Evolutionary conservation across 352 stramenopile species (phyloP).

Genomic region (Phytophthora constricta): DNA sequence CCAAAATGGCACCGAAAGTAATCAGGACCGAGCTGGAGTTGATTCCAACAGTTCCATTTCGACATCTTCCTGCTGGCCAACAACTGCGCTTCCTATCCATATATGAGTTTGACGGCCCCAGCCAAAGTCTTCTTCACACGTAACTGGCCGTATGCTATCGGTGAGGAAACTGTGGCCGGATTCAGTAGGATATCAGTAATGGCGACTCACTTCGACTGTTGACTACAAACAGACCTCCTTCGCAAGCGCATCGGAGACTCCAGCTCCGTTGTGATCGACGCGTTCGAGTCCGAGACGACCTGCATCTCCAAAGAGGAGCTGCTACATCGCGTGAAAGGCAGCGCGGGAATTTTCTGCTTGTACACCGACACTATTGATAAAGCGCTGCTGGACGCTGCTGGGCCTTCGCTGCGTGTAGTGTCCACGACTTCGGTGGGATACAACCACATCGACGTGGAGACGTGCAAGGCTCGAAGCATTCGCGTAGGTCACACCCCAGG

Average conservation of each 20-base stretch:
- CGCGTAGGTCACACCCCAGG: conserved; percentile 82
- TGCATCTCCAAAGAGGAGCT: conserved; percentile 53
- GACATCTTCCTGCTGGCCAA: background rate
- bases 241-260: conserved; percentile 22
- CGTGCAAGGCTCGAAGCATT: conserved; percentile 67
- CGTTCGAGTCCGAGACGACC: conserved; percentile 34
- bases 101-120: conserved; percentile 31
- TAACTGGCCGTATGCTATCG: conserved; percentile 64
- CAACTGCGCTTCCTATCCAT: no score
- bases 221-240: conserved; percentile 19
- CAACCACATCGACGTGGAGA: conserved; percentile 91
- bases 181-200: background rate
- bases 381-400: conserved; percentile 61
- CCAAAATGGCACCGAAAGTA: background rate
- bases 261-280: conserved; percentile 29
- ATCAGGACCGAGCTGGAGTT: background rate
- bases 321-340: conserved; percentile 49
- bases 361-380: conserved; percentile 71
- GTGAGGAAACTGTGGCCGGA: conserved; percentile 20
- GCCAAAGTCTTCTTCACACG: conserved; percentile 71
- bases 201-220: background rate
- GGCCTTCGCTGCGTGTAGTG: conserved; percentile 59
- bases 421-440: conserved; percentile 89
- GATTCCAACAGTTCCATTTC: background rate
- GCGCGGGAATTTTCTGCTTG: conserved; percentile 60